phyloP scores from a whole-genome alignment of 106 monocot species.

The Dendrobium catenatum region DNA sequence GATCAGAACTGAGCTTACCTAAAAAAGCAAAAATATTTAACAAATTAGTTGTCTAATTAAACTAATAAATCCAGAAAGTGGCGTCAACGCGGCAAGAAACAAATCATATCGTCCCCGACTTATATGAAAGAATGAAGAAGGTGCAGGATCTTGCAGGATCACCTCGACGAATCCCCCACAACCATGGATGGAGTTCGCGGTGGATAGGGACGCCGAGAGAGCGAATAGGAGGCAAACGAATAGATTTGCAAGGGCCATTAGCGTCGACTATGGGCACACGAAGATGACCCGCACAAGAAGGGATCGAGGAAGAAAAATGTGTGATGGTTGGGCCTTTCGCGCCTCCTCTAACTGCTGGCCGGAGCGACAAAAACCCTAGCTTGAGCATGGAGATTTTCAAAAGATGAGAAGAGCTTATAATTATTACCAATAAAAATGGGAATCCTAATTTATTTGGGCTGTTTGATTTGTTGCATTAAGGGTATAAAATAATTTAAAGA shows the following conservation, averaged over 20 bases:
- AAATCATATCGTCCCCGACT: neutral
- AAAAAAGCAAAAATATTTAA: constrained; percentile 5
- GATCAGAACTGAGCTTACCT: constrained; percentile 59
- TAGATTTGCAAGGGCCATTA: constrained; percentile 18
- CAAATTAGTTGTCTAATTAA: neutral
- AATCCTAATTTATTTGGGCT: no score
- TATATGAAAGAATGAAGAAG: neutral
- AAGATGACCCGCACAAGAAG: constrained; percentile 8
- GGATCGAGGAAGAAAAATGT: neutral
- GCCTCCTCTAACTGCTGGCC: neutral
- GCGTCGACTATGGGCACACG: constrained; percentile 7
- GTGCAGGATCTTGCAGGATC: constrained; percentile 2
- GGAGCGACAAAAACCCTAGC: no score
- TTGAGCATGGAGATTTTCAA: neutral
- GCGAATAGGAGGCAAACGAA: constrained; percentile 27
- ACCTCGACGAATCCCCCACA: constrained; percentile 96
- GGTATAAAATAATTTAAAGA: no score
- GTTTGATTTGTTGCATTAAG: no score
- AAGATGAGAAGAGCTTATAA: no score
- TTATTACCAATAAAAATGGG: no score
- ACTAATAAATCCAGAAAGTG: neutral
- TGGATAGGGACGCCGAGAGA: constrained; percentile 15
- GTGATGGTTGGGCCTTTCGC: neutral
- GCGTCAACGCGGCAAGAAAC: neutral
- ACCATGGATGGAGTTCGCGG: constrained; percentile 71